These are phyloP conservation scores for Mastigamoeba balamuthi DNA, from an alignment of 78 protist species.

Conservation along the genomic window DNA sequence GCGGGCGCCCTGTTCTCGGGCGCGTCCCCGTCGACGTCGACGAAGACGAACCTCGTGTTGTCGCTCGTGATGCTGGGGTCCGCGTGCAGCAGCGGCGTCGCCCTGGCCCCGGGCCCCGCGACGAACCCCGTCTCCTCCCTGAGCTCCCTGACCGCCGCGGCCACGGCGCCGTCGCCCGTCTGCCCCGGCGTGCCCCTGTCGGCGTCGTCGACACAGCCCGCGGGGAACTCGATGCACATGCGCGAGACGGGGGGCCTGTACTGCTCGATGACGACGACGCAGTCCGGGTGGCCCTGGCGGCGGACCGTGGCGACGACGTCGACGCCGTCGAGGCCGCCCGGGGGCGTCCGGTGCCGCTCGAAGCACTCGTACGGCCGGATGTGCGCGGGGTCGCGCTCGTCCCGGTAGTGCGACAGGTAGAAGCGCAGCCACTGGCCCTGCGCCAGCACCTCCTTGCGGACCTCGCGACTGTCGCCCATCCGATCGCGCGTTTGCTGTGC, in stretches of 20 bases:
- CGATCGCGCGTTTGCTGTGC: too few relatives aligned
- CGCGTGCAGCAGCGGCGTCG: not conserved
- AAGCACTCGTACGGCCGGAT: not conserved
- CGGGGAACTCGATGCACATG: not conserved
- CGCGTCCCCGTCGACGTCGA: not conserved
- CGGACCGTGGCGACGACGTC: not conserved
- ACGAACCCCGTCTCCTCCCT: not conserved
- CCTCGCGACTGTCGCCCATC: too few relatives aligned
- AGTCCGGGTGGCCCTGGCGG: not conserved
- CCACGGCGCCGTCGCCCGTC: not conserved
- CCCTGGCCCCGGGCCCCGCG: not conserved
- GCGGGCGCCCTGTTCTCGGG: not conserved
- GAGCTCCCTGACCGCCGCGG: not conserved
- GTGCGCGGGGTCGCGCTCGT: not conserved
- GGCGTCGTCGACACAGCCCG: not conserved
- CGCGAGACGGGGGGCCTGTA: not conserved
- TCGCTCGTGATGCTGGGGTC: not conserved
- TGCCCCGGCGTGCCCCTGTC: not conserved
- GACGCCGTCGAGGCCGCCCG: not conserved
- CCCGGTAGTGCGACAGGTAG: not conserved
- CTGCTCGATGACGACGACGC: not conserved
- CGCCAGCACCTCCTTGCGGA: not conserved
- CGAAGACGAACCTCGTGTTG: not conserved
- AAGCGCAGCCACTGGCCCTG: not conserved
- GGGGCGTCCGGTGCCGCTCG: not conserved